Evolutionary conservation across 208 protist genomes (phyloP).

Genomic region (Wallacemonas sp.): DNA sequence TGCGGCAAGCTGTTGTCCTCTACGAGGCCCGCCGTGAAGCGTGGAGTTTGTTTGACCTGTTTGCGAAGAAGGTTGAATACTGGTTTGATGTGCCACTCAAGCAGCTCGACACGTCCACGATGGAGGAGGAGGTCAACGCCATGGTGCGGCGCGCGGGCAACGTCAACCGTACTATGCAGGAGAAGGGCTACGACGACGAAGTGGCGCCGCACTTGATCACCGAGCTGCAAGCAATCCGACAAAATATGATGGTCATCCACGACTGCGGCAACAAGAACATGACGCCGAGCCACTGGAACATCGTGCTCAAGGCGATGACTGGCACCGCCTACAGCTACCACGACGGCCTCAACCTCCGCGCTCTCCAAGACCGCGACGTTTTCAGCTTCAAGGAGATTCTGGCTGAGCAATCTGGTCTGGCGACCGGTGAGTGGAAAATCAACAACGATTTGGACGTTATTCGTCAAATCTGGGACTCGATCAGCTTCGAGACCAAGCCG

Average conservation of each 20-base stretch:
- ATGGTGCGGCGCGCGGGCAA: slow-evolving; percentile 70
- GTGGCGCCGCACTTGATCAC: slow-evolving; percentile 72
- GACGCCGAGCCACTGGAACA: slow-evolving; percentile 87
- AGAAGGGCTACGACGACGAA: slow-evolving; percentile 87
- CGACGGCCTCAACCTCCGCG: slow-evolving; percentile 80
- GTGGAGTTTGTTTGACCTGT: slow-evolving; percentile 83
- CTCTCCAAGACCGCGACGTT: slow-evolving; percentile 81
- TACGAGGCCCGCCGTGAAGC: slow-evolving; percentile 74
- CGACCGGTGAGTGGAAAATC: slow-evolving; percentile 93
- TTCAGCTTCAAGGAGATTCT: slow-evolving; percentile 87
- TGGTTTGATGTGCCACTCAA: slow-evolving; percentile 87
- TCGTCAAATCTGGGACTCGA: slow-evolving; percentile 79
- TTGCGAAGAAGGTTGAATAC: slow-evolving; percentile 77
- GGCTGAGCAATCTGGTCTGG: slow-evolving; percentile 88
- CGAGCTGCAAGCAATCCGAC: slow-evolving; percentile 76
- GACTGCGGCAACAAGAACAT: slow-evolving; percentile 94
- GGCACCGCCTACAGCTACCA: slow-evolving; percentile 85
- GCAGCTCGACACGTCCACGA: slow-evolving; percentile 77
- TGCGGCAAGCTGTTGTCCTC: slow-evolving; percentile 55
- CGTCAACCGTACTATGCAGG: slow-evolving; percentile 71
- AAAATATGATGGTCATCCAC: slow-evolving; percentile 88
- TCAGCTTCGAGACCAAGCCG: slow-evolving; percentile 78
- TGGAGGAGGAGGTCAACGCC: slow-evolving; percentile 87
- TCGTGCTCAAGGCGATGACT: slow-evolving; percentile 90
- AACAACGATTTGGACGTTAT: slow-evolving; percentile 91